Conservation (phyloP, 2,329 filamentous ascomycete genomes). For the Paecilomyces formosus region DNA sequence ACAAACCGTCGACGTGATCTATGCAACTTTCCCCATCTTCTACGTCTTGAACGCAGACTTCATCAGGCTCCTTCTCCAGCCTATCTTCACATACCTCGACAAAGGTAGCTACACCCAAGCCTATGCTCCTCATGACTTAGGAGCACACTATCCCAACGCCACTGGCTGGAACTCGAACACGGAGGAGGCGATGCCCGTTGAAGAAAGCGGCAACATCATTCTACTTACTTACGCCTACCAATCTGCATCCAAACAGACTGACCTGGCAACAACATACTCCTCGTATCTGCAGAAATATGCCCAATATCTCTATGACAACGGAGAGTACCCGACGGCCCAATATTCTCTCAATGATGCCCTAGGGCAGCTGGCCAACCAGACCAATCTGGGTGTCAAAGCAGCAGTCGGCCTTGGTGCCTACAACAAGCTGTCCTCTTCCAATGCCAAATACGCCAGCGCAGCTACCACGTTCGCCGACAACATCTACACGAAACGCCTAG, state of each 20-base stretch:
- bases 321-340: constrained; percentile 26
- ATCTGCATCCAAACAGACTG: constrained; percentile 23
- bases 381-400: constrained; percentile 36
- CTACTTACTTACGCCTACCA: constrained; percentile 29
- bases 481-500: constrained; percentile 22
- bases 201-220: constrained; percentile 31
- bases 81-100: constrained; percentile 27
- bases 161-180: constrained; percentile 23
- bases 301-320: constrained; percentile 27
- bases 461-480: constrained; percentile 22
- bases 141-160: constrained; percentile 29
- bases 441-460: constrained; percentile 24
- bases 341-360: constrained; percentile 33
- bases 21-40: constrained; percentile 32
- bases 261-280: constrained; percentile 21
- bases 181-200: constrained; percentile 30
- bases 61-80: constrained; percentile 33
- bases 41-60: constrained; percentile 31
- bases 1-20: constrained; percentile 36
- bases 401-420: constrained; percentile 32
- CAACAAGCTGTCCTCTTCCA: constrained; percentile 11
- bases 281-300: constrained; percentile 25
- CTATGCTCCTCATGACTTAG: constrained; percentile 30
- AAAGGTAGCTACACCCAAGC: constrained; percentile 23
- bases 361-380: constrained; percentile 30